Conservation (phyloP, 2,329 filamentous ascomycete species). For the Nothophoma quercina region DNA sequence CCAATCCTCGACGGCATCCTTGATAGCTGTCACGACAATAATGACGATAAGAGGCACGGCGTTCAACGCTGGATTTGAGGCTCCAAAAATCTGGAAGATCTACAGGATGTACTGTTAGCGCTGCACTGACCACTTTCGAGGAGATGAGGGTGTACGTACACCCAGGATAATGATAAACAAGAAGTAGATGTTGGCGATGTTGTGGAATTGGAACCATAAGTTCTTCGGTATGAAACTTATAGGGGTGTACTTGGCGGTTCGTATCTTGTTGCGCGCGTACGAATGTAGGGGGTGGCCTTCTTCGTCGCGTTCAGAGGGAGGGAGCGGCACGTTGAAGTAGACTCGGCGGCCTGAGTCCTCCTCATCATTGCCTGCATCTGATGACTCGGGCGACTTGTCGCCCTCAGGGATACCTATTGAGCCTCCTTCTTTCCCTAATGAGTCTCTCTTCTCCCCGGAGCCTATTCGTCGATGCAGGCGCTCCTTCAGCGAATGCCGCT, state of each 20-base stretch:
- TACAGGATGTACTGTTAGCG: constrained; percentile 53
- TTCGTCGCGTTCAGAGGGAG: constrained; percentile 77
- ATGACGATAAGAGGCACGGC: constrained; percentile 94
- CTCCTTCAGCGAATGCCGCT: constrained; percentile 83
- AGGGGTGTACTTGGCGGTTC: constrained; percentile 96
- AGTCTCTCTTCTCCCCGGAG: constrained; percentile 69
- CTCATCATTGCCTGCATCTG: constrained; percentile 51
- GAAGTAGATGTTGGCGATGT: constrained; percentile 98
- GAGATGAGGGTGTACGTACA: constrained; percentile 65
- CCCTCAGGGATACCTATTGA: constrained; percentile 26
- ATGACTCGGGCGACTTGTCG: constrained; percentile 56
- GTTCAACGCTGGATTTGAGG: constrained; percentile 85
- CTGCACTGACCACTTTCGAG: constrained; percentile 12
- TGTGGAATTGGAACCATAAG: constrained; percentile 97
- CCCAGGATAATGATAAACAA: constrained; percentile 92
- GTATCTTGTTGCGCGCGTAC: constrained; percentile 93
- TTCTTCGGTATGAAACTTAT: constrained; percentile 97
- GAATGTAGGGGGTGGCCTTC: constrained; percentile 74
- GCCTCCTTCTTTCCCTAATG: constrained; percentile 48
- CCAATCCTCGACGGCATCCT: constrained; percentile 96
- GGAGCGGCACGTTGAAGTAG: constrained; percentile 87
- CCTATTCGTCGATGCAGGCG: constrained; percentile 70
- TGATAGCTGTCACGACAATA: constrained; percentile 84
- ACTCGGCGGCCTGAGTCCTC: constrained; percentile 61
- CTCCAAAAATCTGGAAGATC: constrained; percentile 97